A percentile compares a stretch with the other conserved stretches of the same genome.
Conservation (phyloP, 2,329 filamentous ascomycete genomes). For the Chrysoporthe puriensis region DNA sequence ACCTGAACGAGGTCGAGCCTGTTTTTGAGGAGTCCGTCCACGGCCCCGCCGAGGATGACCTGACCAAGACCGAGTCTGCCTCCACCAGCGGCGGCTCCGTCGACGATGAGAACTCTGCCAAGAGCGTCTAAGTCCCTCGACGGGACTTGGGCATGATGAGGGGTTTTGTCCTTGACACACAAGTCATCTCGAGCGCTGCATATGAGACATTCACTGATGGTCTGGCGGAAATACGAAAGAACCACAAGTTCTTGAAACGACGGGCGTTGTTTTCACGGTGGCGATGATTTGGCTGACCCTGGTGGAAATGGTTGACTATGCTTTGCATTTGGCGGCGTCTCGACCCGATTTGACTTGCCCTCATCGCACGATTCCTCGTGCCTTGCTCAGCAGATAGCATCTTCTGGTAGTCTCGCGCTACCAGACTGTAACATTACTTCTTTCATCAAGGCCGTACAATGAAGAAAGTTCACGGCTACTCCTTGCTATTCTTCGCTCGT, state of each 20-base stretch:
- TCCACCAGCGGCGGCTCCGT: conserved; percentile 61
- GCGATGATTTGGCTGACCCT: conserved; percentile 17
- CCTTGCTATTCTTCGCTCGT: background rate
- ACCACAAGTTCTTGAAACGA: conserved; percentile 17
- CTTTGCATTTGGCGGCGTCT: conserved; percentile 26
- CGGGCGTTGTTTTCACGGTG: conserved; percentile 10
- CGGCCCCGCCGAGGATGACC: conserved; percentile 63
- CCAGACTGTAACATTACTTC: conserved; percentile 25
- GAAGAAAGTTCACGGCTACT: conserved; percentile 1
- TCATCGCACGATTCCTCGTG: conserved; percentile 28
- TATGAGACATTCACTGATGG: conserved; percentile 24
- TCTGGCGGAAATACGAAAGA: conserved; percentile 11
- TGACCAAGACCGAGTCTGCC: conserved; percentile 61
- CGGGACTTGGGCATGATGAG: conserved; percentile 28
- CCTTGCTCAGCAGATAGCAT: conserved; percentile 25
- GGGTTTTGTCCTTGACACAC: conserved; percentile 18
- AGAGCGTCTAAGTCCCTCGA: conserved; percentile 31
- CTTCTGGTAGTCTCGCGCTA: conserved; percentile 21
- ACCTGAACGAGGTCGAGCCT: conserved; percentile 84
- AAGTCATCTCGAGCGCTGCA: conserved; percentile 22
- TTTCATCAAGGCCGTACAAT: conserved; percentile 11
- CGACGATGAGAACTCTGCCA: conserved; percentile 52
- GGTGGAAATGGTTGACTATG: conserved; percentile 10
- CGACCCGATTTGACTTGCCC: conserved; percentile 24
- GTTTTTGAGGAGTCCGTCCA: conserved; percentile 89